These are phyloP conservation scores for Coprinopsis sp. DNA, from an alignment of 768 basidiomycete genomes.

Conservation along the genomic window DNA sequence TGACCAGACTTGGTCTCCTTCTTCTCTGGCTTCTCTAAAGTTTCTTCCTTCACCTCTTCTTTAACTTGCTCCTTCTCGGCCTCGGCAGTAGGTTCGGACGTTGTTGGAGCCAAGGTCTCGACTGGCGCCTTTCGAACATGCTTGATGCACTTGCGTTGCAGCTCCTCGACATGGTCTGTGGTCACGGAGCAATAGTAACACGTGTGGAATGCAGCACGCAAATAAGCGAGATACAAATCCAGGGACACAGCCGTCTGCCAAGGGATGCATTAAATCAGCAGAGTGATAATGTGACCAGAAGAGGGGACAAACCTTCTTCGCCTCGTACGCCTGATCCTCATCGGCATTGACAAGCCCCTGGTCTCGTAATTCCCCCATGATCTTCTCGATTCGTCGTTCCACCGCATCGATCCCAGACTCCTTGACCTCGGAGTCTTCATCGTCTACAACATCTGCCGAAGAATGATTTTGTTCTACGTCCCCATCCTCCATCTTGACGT, in stretches of 20 bases:
- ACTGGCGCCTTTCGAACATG: slow-evolving; percentile 79
- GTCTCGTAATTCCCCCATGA: slow-evolving; percentile 65
- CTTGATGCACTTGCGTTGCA: slow-evolving; percentile 90
- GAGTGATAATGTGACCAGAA: slow-evolving; percentile 9
- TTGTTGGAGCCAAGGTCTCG: slow-evolving; percentile 43
- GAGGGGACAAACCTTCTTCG: slow-evolving; percentile 55
- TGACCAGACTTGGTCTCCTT: slow-evolving; percentile 28
- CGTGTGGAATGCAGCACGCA: slow-evolving; percentile 88
- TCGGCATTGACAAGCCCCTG: slow-evolving; percentile 54
- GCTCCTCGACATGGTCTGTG: slow-evolving; percentile 90
- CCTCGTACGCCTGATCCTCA: slow-evolving; percentile 63
- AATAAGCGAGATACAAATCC: slow-evolving; percentile 90
- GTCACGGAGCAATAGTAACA: slow-evolving; percentile 98
- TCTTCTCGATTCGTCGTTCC: slow-evolving; percentile 74
- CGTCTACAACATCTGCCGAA: slow-evolving; percentile 37
- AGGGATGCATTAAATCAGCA: slow-evolving; percentile 18
- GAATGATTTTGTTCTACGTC: slow-evolving; percentile 18
- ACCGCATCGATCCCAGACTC: slow-evolving; percentile 75
- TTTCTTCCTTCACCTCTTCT: slow-evolving; percentile 10
- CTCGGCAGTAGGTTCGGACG: slow-evolving; percentile 23
- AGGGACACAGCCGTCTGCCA: slow-evolving; percentile 71
- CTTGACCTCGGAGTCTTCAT: slow-evolving; percentile 51
- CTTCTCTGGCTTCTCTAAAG: slow-evolving; percentile 27
- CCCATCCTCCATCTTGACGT: slow-evolving; percentile 19
- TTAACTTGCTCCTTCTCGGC: slow-evolving; percentile 33